Base-by-base conservation (phyloP, 495 filamentous ascomycete genomes). In the Pyrenula aspistea region DNA sequence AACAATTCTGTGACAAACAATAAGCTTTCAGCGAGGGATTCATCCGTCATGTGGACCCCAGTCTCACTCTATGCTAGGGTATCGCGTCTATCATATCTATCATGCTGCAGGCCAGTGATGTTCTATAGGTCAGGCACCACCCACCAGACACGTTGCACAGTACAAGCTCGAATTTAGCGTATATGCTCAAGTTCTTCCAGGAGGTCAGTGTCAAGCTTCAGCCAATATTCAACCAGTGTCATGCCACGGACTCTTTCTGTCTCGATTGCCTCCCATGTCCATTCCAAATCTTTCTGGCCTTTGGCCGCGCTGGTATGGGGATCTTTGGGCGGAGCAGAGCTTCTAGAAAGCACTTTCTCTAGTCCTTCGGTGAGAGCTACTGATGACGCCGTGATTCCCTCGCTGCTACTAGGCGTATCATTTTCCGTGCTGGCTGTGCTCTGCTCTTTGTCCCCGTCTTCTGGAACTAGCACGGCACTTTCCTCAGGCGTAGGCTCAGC, bases 221-320 rank as follows among this genome's bases (percentile, higher is more conserved):
- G 64, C 61, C 79, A 81, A 20, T 74, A 69, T 56, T 78, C 67
- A 10, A 82, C 77, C 8, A 83, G 69, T 53, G 66, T 63, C 60
- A 84, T 61, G 11, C 82, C 83, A 49, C 80, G 70, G 57, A 66
- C 58, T 22, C 83, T 68, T 66, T 85, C 78, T 57, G 70, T 69
- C 57, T 87, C 83, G 22, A 87, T 74, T 2, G 68, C 61, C 59
- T 79, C 74, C 72, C 78, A 79, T 2, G 72, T 73, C 75, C 77
- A 83, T 42, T 65, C 64, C 0, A 61, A 58, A 57, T 75, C 75
- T 15, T 60, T 63, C 55, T 65, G 62, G 53, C 68, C 61, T 59
- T 72, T 62, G 51, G 62, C 60, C 54, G 70, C 67, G 24, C 74
- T 53, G 20, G 50, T 57, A 12, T 66, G 63, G 10, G 24, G 56